Evolutionary conservation across 148 eudicot species (phyloP), one percentile per base, ranked within the genome.

Genomic region (Suaeda aralocaspica): DNA sequence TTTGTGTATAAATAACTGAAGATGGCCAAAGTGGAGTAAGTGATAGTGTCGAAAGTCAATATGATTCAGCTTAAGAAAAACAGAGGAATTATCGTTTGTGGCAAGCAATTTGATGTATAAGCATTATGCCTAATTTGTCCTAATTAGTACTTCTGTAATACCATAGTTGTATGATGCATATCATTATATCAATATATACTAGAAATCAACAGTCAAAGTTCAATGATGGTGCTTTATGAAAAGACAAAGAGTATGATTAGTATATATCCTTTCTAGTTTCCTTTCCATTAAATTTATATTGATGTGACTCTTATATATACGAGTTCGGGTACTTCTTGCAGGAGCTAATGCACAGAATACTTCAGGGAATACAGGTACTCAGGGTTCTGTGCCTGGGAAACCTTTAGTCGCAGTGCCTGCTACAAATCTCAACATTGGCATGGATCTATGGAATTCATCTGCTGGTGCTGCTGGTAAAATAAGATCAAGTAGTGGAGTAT

Each of bases 361-460:
- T 56, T 71, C 68, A 19, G 72, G 55, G 29, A 82, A 77, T 55
- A 45, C 79, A 19, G 80, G 72, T 77, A 67, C 66, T 66, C 86
- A 84, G 46, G 71, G 75, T 56, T 78, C 92, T 19, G 92, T 80
- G 49, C 82, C 96, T 73, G 83, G 67, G 30, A 63, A 63, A 24
- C 69, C 71, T 51, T 80, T 84, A 46, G 71, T 73, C 56, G 79
- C 92, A 25, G 90, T 80, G 45, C 82, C 95, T 72, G 82, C 84
- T 48, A 86, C 91, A 50, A 89, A 89, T 68, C 82, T 91, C 73
- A 89, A 91, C 78, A 89, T 91, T 33, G 97, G 97, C 49, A 94
- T 91, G 99, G 97, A 89, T 80, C 73, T 91, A 69, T 94, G 99
- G 99, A 83, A 84, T 75, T 81, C 83, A 61, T 82, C 95, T 61